Conservation (phyloP, 2,329 filamentous ascomycete species). For the Fusarium acutatum region DNA sequence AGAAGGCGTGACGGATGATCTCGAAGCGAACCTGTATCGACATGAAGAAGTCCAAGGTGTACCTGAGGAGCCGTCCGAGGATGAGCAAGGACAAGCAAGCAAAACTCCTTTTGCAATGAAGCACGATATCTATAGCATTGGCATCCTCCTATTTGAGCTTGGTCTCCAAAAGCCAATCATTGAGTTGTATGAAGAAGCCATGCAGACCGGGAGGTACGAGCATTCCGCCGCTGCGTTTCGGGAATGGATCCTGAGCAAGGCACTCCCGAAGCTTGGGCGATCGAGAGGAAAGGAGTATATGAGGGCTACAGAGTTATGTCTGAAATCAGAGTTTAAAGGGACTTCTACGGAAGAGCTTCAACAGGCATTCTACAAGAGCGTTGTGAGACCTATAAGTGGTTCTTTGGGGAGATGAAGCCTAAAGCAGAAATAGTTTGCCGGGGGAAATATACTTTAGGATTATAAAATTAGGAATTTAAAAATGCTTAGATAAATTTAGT, state of each 20-base stretch:
- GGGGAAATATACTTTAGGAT: background rate
- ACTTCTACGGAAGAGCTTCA: background rate
- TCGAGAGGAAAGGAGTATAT: background rate
- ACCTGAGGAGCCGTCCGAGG: accelerated
- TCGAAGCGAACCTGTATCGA: background rate
- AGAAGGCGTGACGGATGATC: background rate
- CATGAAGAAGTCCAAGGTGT: background rate
- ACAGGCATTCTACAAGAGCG: background rate
- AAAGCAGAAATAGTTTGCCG: too few species aligned
- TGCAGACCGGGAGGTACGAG: accelerated
- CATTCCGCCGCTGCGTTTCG: background rate
- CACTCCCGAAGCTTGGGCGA: background rate
- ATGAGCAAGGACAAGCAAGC: accelerated
- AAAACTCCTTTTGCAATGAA: background rate
- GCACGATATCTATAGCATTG: background rate
- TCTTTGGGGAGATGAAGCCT: background rate
- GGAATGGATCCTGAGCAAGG: background rate
- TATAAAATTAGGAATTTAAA: too few species aligned
- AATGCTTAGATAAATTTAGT: background rate
- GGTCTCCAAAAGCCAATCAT: background rate
- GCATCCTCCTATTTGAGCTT: accelerated
- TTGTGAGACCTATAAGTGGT: background rate
- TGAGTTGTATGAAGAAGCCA: background rate
- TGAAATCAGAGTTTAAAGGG: background rate
- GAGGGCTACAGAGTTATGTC: background rate